These are phyloP conservation scores for Lumnitzera racemosa DNA, from an alignment of 345 rosid genomes.

Conservation along the genomic window DNA sequence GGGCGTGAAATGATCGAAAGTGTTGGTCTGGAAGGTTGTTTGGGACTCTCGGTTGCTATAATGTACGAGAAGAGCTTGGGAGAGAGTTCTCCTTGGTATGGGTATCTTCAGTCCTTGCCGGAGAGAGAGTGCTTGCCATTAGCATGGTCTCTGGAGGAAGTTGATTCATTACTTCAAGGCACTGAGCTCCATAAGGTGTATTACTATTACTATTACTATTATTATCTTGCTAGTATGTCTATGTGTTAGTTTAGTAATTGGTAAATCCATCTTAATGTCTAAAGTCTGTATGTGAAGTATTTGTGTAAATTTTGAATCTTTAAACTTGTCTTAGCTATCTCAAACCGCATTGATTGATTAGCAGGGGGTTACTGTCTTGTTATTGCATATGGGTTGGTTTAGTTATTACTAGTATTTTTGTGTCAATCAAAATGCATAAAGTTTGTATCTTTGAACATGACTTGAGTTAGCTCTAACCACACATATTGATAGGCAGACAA, in stretches of 20 bases:
- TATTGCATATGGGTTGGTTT: too few species aligned
- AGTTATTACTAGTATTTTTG: too few species aligned
- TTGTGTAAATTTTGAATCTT: too few species aligned
- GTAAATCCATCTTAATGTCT: too few species aligned
- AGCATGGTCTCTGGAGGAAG: conserved; percentile 52
- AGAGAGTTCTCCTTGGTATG: conserved; percentile 64
- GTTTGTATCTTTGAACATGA: too few species aligned
- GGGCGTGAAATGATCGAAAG: conserved; percentile 46
- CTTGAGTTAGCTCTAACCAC: background rate
- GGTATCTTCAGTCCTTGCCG: conserved; percentile 71
- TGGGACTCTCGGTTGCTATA: conserved; percentile 66
- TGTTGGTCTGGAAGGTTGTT: conserved; percentile 50
- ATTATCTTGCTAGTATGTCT: too few species aligned
- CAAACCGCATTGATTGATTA: too few species aligned
- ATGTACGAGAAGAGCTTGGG: conserved; percentile 83
- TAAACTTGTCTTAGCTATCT: too few species aligned
- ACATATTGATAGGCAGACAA: conserved; percentile 45
- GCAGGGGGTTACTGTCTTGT: too few species aligned
- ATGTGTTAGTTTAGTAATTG: too few species aligned
- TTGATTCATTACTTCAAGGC: conserved; percentile 59
- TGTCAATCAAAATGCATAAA: too few species aligned
- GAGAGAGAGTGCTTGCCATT: conserved; percentile 50
- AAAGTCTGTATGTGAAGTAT: too few species aligned
- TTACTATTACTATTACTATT: background rate
- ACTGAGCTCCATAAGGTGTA: conserved; percentile 84